These are phyloP conservation scores for Curvularia eragrostidis DNA, from an alignment of 2,329 filamentous ascomycete genomes.

Conservation along the genomic window DNA sequence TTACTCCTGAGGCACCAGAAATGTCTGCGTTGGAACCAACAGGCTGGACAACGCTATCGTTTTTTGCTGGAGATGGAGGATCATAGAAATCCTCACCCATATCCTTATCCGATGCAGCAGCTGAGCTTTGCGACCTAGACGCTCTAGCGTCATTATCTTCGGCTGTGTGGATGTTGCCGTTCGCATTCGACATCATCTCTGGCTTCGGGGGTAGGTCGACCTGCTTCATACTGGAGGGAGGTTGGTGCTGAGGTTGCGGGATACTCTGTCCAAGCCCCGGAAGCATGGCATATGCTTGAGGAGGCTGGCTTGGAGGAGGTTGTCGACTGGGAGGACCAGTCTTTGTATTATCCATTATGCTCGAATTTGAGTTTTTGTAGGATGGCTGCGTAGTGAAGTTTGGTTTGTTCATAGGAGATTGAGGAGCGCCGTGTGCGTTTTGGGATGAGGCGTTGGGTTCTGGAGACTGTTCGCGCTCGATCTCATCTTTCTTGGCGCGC, in stretches of 20 bases:
- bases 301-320: conserved; percentile 1
- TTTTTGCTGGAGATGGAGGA: conserved; percentile 29
- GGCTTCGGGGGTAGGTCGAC: background rate
- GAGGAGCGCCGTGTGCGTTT: background rate
- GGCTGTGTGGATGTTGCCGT: background rate
- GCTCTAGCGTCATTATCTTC: conserved; percentile 1
- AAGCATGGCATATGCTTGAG: conserved; percentile 10
- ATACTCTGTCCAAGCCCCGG: conserved; percentile 24
- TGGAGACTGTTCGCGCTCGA: conserved; percentile 37
- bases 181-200: background rate
- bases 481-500: conserved; percentile 51
- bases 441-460: conserved; percentile 8
- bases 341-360: background rate
- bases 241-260: background rate
- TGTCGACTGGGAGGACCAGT: background rate
- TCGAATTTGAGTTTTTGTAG: background rate
- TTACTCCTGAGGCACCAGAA: conserved; percentile 4
- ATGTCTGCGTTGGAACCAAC: conserved; percentile 1
- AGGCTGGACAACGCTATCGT: background rate
- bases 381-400: background rate
- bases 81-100: conserved; percentile 45
- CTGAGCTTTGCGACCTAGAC: conserved; percentile 15
- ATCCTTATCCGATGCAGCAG: conserved; percentile 37
- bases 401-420: background rate
- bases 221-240: background rate